Evolutionary conservation across 805 yeast species (phyloP), one percentile per base, ranked within the genome.

Genomic region (Lipomyces mesembrius): DNA sequence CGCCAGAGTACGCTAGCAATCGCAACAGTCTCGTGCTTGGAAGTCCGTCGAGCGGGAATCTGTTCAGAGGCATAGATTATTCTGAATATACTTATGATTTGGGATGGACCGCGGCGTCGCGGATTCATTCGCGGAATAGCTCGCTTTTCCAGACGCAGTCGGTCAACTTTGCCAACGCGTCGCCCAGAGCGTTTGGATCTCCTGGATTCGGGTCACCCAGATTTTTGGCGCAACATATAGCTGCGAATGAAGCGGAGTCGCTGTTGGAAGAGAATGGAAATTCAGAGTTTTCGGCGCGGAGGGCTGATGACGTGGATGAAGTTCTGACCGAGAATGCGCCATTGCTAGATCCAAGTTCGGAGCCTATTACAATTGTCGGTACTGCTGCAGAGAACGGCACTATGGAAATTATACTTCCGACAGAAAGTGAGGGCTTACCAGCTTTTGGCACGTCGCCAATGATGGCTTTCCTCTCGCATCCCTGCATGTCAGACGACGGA

Each of bases 61-160:
- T 57, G 51, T 60, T 59, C 25, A 51, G 70, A 14, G 55, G 51
- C 34, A 57, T 68, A 35, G 71, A 68, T 35, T 68, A 68, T 60
- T 57, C 70, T 11, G 71, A 68, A n/a, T 68, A 68, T 57, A 68
- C 71, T 9, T 68, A 68, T 51, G 70, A 68, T 27, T 51, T 66
- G 29, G 71, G 71, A 57, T 68, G 71, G 71, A 68, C 71, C 1
- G 71, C 70, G 14, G 71, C 71, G 17, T 62, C 71, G 37, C 69
- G 71, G 25, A 57, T 68, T 20, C 71, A 68, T 46, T 68, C 71
- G 22, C 71, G 71, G 25, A 58, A 64, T 17, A 62, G 67, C 35
- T 66, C 71, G 6, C 58, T 67, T 25, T 35, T 60, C 8, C 66
- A 39, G 52, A 14, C 54, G 37, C 58, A 5, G 27, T 9, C 25